phyloP scores from a whole-genome alignment of 768 basidiomycete species.

The Russula olivacea region DNA sequence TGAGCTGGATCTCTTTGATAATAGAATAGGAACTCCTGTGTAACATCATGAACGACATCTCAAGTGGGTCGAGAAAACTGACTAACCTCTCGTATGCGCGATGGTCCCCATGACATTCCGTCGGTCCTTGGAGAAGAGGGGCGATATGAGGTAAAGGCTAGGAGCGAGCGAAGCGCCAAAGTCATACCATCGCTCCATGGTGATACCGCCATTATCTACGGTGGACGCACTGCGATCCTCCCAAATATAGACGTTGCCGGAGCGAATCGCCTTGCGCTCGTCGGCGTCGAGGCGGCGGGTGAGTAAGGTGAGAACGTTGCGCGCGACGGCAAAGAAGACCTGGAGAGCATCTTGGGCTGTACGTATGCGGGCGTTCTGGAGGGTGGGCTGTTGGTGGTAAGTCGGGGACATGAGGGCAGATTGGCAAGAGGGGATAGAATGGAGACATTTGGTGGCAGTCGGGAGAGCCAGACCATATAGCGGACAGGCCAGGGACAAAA shows the following conservation, averaged over 20 bases:
- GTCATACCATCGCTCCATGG: slow-evolving; percentile 64
- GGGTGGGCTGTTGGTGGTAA: slow-evolving; percentile 67
- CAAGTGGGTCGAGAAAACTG: background rate
- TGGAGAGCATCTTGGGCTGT: slow-evolving; percentile 74
- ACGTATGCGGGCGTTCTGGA: slow-evolving; percentile 65
- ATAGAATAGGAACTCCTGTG: slow-evolving; percentile 79
- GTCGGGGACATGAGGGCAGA: slow-evolving; percentile 21
- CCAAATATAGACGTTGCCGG: slow-evolving; percentile 53
- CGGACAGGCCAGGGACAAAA: slow-evolving; percentile 26
- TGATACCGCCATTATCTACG: slow-evolving; percentile 68
- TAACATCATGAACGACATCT: slow-evolving; percentile 2
- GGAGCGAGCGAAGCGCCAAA: background rate
- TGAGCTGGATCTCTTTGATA: slow-evolving; percentile 44
- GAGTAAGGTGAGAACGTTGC: slow-evolving; percentile 61
- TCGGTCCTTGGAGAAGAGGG: slow-evolving; percentile 43
- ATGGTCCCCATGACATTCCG: slow-evolving; percentile 77
- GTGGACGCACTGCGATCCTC: slow-evolving; percentile 71
- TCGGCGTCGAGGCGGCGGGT: slow-evolving; percentile 72
- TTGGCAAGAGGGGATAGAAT: slow-evolving; percentile 15
- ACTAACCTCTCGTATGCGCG: slow-evolving; percentile 73
- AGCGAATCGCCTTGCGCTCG: slow-evolving; percentile 49
- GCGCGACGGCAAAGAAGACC: slow-evolving; percentile 68
- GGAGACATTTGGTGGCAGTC: slow-evolving; percentile 26
- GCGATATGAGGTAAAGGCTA: background rate
- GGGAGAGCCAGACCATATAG: slow-evolving; percentile 17